Evolutionary conservation across 2,329 filamentous ascomycete species (phyloP).

Genomic region (Trematosphaeria pertusa): DNA sequence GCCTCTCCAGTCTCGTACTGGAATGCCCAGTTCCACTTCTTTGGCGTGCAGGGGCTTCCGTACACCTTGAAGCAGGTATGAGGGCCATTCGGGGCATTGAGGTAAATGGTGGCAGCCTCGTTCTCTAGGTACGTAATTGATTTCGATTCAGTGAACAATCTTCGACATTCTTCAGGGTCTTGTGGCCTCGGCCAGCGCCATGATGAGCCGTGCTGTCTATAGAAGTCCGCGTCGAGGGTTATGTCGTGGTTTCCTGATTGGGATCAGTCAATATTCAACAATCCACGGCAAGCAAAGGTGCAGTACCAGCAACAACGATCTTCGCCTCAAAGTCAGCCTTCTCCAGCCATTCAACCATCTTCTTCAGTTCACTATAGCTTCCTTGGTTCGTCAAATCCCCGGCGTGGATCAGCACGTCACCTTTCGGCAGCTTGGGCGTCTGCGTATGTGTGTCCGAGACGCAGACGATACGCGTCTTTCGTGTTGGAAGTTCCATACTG

Average conservation of each 20-base stretch:
- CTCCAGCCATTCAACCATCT: constrained; percentile 71
- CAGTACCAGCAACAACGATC: constrained; percentile 70
- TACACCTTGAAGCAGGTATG: constrained; percentile 71
- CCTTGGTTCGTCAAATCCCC: constrained; percentile 80
- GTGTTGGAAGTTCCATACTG: constrained; percentile 12
- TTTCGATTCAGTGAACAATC: constrained; percentile 57
- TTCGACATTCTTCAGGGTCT: constrained; percentile 60
- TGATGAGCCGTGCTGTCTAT: constrained; percentile 57
- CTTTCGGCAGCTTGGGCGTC: constrained; percentile 68
- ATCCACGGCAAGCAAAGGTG: constrained; percentile 4
- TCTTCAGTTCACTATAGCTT: constrained; percentile 63
- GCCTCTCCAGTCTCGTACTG: constrained; percentile 60
- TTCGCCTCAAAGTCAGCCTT: constrained; percentile 72
- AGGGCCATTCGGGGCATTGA: constrained; percentile 63
- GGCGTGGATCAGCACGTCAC: constrained; percentile 78
- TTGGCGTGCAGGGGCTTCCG: constrained; percentile 71
- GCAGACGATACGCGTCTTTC: constrained; percentile 71
- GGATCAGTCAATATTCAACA: constrained; percentile 5
- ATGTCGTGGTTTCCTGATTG: constrained; percentile 75
- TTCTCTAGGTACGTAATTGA: constrained; percentile 72
- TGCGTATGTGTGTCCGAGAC: constrained; percentile 79
- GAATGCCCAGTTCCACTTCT: constrained; percentile 69
- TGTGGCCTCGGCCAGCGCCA: constrained; percentile 66
- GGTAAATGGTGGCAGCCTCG: constrained; percentile 59
- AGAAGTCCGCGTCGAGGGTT: constrained; percentile 71